Conservation (phyloP, 2,329 filamentous ascomycete genomes). For the Myotisia sp. region DNA sequence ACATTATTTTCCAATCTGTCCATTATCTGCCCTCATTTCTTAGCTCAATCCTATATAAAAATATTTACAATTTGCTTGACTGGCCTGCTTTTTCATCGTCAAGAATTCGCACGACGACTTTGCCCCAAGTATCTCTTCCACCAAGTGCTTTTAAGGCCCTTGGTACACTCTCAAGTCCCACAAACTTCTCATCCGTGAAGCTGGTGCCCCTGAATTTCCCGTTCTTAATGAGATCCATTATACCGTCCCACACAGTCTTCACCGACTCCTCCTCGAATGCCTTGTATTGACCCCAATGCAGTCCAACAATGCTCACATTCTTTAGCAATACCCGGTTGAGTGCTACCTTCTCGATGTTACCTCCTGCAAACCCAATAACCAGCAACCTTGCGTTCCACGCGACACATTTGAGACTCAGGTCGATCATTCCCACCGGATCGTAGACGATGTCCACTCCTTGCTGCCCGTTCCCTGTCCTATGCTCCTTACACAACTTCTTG, state of each 20-base stretch:
- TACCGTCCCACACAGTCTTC: slow-evolving; percentile 62
- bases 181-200: slow-evolving; percentile 68
- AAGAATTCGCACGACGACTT: slow-evolving; percentile 78
- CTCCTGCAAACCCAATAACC: slow-evolving; percentile 78
- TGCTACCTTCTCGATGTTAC: slow-evolving; percentile 77
- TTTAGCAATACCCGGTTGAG: slow-evolving; percentile 87
- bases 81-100: slow-evolving; percentile 46
- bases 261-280: slow-evolving; percentile 58
- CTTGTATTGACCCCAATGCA: slow-evolving; percentile 84
- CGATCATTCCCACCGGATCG: slow-evolving; percentile 83
- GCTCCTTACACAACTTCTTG: slow-evolving; percentile 45
- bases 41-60: slow-evolving; percentile 3
- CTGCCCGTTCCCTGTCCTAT: slow-evolving; percentile 49
- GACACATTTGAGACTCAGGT: slow-evolving; percentile 75
- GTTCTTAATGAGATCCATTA: slow-evolving; percentile 60
- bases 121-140: slow-evolving; percentile 78
- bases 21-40: slow-evolving; percentile 1
- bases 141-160: slow-evolving; percentile 65
- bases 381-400: slow-evolving; percentile 85
- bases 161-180: slow-evolving; percentile 65
- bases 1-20: neutral
- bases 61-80: slow-evolving; percentile 1
- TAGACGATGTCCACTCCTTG: slow-evolving; percentile 80
- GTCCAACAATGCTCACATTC: slow-evolving; percentile 77
- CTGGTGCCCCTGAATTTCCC: slow-evolving; percentile 72